Conservation (phyloP, 2,329 filamentous ascomycete genomes). For the Colletotrichum sp. region DNA sequence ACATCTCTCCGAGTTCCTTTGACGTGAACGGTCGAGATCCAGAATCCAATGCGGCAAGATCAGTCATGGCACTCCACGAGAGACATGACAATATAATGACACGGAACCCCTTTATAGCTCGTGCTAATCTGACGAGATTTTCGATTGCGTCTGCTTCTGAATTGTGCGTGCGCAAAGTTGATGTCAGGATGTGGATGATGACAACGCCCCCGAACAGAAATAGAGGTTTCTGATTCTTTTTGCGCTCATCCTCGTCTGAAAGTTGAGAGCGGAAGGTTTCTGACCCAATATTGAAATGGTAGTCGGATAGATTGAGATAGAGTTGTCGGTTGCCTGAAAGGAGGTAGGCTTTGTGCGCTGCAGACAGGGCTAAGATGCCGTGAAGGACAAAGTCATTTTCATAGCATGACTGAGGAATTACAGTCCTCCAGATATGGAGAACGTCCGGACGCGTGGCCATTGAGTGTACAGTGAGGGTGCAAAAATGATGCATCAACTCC, state of each 20-base stretch:
- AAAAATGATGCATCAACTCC: neutral
- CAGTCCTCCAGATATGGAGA: neutral
- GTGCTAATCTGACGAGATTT: rapidly evolving
- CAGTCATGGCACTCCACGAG: neutral
- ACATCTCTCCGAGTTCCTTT: neutral
- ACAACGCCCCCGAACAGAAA: neutral
- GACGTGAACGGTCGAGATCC: neutral
- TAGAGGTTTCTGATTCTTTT: neutral
- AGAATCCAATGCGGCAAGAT: neutral
- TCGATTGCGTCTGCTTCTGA: neutral
- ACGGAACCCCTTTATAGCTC: neutral
- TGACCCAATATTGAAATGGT: neutral
- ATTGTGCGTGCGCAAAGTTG: neutral
- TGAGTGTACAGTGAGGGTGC: neutral
- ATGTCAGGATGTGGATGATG: neutral
- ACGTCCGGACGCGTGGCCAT: neutral
- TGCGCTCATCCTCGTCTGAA: neutral
- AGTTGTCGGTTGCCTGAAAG: neutral
- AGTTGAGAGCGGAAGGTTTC: neutral
- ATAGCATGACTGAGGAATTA: neutral
- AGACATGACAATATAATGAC: neutral
- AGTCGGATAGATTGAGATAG: neutral
- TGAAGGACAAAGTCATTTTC: neutral
- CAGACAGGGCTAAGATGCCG: neutral
- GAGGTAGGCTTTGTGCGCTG: neutral